Conservation (phyloP, 805 yeast species). For the Cyberlindnera euphorbiiphila region DNA sequence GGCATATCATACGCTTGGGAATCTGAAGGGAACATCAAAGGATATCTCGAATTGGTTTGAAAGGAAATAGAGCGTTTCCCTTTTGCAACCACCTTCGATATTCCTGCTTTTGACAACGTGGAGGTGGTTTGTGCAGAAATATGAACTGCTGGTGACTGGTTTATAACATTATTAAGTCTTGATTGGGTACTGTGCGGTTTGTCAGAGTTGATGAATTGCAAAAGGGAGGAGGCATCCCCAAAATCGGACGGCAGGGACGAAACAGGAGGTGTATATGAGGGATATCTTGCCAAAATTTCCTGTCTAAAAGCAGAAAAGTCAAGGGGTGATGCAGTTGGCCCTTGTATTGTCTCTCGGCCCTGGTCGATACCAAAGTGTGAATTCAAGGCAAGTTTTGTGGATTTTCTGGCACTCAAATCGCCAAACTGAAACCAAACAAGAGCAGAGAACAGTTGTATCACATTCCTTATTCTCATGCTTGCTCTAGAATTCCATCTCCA, state of each 20-base stretch:
- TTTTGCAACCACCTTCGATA: conserved; percentile 32
- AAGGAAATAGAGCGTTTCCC: conserved; percentile 51
- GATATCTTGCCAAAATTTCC: conserved; percentile 71
- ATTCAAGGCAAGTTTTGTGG: conserved; percentile 45
- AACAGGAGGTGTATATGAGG: conserved; percentile 56
- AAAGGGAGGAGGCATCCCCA: conserved; percentile 49
- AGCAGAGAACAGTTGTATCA: conserved; percentile 51
- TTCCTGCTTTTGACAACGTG: conserved; percentile 48
- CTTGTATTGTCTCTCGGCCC: conserved; percentile 26
- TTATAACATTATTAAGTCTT: conserved; percentile 23
- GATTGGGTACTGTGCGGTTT: conserved; percentile 34
- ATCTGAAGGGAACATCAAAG: conserved; percentile 57
- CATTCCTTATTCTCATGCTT: conserved; percentile 50
- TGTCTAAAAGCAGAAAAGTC: conserved; percentile 80
- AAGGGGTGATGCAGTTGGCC: conserved; percentile 65
- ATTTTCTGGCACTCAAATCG: conserved; percentile 34
- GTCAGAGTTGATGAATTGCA: conserved; percentile 58
- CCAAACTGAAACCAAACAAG: conserved; percentile 63
- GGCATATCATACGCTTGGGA: conserved; percentile 45
- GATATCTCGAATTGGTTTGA: conserved; percentile 65
- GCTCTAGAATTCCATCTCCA: conserved; percentile 58
- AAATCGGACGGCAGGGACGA: conserved; percentile 42
- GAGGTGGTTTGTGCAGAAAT: conserved; percentile 89
- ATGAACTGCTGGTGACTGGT: conserved; percentile 57
- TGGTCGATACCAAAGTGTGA: conserved; percentile 35